Conservation (phyloP, 106 monocot genomes). For the Vanilla planifolia region DNA sequence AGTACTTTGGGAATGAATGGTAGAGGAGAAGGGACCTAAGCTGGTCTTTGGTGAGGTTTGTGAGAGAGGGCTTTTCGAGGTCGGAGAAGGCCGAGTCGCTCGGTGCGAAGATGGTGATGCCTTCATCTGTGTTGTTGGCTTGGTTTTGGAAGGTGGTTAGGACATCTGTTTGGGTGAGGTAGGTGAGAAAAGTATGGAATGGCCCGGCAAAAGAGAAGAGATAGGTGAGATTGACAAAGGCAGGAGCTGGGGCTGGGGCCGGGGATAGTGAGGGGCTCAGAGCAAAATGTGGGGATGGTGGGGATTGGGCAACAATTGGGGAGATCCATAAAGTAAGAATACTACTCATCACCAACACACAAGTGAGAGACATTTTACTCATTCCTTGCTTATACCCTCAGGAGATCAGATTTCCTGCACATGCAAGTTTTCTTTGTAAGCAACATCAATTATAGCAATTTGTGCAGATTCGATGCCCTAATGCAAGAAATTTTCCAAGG, state of each 20-base stretch:
- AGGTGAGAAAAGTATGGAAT: slow-evolving; percentile 75
- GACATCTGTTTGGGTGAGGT: slow-evolving; percentile 59
- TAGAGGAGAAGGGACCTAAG: slow-evolving; percentile 74
- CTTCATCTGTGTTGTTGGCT: slow-evolving; percentile 73
- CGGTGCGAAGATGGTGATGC: slow-evolving; percentile 90
- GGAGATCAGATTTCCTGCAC: background rate
- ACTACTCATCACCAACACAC: slow-evolving; percentile 11
- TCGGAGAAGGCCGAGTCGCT: slow-evolving; percentile 65
- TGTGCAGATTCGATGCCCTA: too few relatives aligned
- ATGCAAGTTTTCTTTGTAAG: too few relatives aligned
- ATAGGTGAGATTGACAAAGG: slow-evolving; percentile 54
- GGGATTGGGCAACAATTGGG: slow-evolving; percentile 25
- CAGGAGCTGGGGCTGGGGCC: slow-evolving; percentile 61
- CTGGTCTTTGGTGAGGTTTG: slow-evolving; percentile 73
- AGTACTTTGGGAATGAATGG: slow-evolving; percentile 82
- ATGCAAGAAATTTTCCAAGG: too few relatives aligned
- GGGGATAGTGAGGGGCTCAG: slow-evolving; percentile 34
- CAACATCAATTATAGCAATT: too few relatives aligned
- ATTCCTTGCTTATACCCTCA: background rate
- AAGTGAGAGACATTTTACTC: slow-evolving; percentile 23
- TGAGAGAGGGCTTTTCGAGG: slow-evolving; percentile 50
- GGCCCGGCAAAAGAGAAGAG: slow-evolving; percentile 74
- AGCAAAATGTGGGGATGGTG: slow-evolving; percentile 14
- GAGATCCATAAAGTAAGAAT: slow-evolving; percentile 26
- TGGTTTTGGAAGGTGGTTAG: slow-evolving; percentile 81